These are phyloP conservation scores for Heritiera fomes DNA, from an alignment of 345 rosid genomes.

Conservation along the genomic window DNA sequence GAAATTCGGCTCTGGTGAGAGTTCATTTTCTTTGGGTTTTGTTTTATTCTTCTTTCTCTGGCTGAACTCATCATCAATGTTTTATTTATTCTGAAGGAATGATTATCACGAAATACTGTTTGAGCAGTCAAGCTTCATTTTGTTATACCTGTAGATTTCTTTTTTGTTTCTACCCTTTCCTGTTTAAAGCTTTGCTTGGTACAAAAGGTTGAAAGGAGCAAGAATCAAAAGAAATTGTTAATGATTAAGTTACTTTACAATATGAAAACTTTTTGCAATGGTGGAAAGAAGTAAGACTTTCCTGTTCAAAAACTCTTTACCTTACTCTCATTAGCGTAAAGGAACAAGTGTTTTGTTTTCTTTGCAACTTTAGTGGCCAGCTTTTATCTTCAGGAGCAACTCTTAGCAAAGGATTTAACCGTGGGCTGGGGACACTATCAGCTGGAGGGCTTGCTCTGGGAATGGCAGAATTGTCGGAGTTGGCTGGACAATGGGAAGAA, in stretches of 20 bases:
- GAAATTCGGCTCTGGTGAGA: background rate
- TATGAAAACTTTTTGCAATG: background rate
- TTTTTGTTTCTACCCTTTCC: background rate
- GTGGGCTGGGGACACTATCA: slow-evolving; percentile 86
- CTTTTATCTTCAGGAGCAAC: slow-evolving; percentile 68
- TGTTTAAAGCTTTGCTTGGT: too few relatives aligned
- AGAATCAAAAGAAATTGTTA: too few relatives aligned
- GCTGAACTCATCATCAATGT: background rate
- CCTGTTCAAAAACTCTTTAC: background rate
- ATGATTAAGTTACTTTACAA: background rate
- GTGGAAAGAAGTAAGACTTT: background rate
- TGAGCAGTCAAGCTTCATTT: background rate
- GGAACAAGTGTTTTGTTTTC: background rate
- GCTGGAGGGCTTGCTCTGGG: slow-evolving; percentile 94
- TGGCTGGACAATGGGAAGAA: slow-evolving; percentile 78
- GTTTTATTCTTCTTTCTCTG: background rate
- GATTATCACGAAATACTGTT: background rate
- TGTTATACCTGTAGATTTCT: background rate
- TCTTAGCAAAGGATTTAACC: slow-evolving; percentile 86
- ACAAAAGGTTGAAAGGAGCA: too few relatives aligned
- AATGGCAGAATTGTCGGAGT: slow-evolving; percentile 69
- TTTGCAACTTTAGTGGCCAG: background rate
- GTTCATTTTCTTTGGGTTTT: background rate
- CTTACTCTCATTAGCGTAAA: background rate
- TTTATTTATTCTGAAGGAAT: background rate